phyloP scores from a whole-genome alignment of 352 stramenopile genomes.

The Elongisporangium anandrum region DNA sequence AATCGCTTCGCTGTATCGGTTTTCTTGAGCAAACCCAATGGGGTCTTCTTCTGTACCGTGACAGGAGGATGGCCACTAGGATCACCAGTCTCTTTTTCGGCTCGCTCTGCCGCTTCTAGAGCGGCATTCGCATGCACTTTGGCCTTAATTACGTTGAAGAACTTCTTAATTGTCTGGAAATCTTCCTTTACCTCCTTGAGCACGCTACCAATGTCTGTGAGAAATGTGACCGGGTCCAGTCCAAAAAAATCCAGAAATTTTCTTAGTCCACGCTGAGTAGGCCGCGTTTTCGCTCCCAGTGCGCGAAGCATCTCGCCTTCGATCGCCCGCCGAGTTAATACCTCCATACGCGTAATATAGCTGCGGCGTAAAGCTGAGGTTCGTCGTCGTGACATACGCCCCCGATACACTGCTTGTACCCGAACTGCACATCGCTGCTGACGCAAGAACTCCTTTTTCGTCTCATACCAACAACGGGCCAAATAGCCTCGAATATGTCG shows the following conservation, averaged over 20 bases:
- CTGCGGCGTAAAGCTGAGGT: conserved; percentile 66
- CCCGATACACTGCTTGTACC: conserved; percentile 69
- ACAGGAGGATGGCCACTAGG: conserved; percentile 8
- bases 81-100: neutral
- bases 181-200: conserved; percentile 68
- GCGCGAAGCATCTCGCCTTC: conserved; percentile 61
- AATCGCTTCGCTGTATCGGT: conserved; percentile 50
- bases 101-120: conserved; percentile 12
- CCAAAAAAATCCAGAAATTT: conserved; percentile 73
- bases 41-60: conserved; percentile 7
- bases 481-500: conserved; percentile 61
- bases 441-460: conserved; percentile 47
- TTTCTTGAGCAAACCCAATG: conserved; percentile 28
- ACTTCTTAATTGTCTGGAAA: conserved; percentile 53
- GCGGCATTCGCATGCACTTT: conserved; percentile 43
- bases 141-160: conserved; percentile 55
- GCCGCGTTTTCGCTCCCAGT: conserved; percentile 47
- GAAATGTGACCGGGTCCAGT: conserved; percentile 68
- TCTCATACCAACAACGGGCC: conserved; percentile 40
- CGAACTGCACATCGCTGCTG: conserved; percentile 42
- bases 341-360: conserved; percentile 75
- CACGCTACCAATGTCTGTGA: conserved; percentile 57
- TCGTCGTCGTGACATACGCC: conserved; percentile 54
- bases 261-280: conserved; percentile 57
- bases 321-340: conserved; percentile 48